These are phyloP conservation scores for Ophiocordyceps camponoti-rufipedis DNA, from an alignment of 2,329 filamentous ascomycete genomes.

Conservation along the genomic window DNA sequence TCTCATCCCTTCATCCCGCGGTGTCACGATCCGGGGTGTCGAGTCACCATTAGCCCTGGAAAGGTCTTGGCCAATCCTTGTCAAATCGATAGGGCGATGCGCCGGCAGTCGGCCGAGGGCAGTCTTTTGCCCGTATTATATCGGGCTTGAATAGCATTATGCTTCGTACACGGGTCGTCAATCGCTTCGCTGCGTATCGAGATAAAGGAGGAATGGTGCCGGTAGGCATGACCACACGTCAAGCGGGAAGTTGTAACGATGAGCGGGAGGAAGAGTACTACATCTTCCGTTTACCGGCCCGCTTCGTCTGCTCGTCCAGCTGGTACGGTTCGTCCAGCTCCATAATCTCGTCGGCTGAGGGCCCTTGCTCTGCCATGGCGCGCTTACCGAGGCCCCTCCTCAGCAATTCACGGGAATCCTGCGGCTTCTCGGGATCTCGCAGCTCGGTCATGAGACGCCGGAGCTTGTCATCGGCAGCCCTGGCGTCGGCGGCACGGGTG, in stretches of 20 bases:
- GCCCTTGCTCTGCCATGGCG: conserved; percentile 23
- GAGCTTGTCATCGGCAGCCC: conserved; percentile 26
- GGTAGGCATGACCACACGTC: not conserved
- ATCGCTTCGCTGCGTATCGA: too few species aligned
- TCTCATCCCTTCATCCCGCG: too few species aligned
- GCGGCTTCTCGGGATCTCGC: conserved; percentile 22
- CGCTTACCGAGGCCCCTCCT: conserved; percentile 13
- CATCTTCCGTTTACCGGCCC: conserved; percentile 35
- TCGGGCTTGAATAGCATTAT: too few species aligned
- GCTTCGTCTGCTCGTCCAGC: conserved; percentile 28
- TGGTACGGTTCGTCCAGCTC: conserved; percentile 35
- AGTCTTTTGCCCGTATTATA: too few species aligned
- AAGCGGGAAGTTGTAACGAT: not conserved
- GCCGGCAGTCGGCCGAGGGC: too few species aligned
- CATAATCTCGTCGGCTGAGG: conserved; percentile 30
- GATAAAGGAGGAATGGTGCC: too few species aligned
- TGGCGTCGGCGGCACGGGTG: conserved; percentile 29
- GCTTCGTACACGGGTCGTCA: too few species aligned
- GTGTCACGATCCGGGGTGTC: too few species aligned
- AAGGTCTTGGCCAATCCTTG: too few species aligned
- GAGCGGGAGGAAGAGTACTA: conserved; percentile 9
- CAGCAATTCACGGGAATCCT: conserved; percentile 6
- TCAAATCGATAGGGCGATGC: too few species aligned
- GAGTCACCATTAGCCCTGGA: too few species aligned
- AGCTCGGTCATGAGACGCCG: conserved; percentile 29